Evolutionary conservation across 2,329 filamentous ascomycete genomes (phyloP).

Genomic region (Albophoma yamanashiensis): DNA sequence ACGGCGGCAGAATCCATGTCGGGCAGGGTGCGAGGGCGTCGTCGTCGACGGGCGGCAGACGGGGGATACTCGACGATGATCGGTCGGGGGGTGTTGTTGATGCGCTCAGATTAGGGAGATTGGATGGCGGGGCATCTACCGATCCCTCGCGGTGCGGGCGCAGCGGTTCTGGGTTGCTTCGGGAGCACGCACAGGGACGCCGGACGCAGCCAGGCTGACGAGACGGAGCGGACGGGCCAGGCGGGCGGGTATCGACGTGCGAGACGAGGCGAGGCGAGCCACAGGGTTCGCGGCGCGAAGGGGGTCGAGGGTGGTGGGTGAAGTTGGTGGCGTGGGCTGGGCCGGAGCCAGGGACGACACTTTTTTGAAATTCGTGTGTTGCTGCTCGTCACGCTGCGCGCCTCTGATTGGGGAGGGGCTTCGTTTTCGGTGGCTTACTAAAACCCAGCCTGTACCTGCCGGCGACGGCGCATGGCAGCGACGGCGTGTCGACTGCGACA

Average conservation of each 20-base stretch:
- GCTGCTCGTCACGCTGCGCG: not conserved
- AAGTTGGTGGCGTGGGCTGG: not conserved
- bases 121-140: slow-evolving; percentile 4
- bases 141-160: not conserved
- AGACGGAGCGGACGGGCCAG: not conserved
- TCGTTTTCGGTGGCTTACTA: not conserved
- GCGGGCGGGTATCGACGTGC: not conserved
- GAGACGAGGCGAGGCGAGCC: not conserved
- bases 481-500: not conserved
- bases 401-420: not conserved
- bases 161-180: not conserved
- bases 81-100: slow-evolving; percentile 1
- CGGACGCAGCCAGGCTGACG: not conserved
- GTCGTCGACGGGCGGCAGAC: not conserved
- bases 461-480: not conserved
- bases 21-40: slow-evolving; percentile 1
- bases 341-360: not conserved
- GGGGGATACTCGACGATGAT: not conserved
- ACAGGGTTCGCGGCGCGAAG: not conserved
- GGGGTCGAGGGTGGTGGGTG: not conserved
- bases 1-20: slow-evolving; percentile 65
- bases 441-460: not conserved
- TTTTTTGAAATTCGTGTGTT: slow-evolving; percentile 1
- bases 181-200: not conserved
- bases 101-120: slow-evolving; percentile 3